Evolutionary conservation across 164 flowering plant genomes (phyloP).

Genomic region (Annona cherimola): DNA sequence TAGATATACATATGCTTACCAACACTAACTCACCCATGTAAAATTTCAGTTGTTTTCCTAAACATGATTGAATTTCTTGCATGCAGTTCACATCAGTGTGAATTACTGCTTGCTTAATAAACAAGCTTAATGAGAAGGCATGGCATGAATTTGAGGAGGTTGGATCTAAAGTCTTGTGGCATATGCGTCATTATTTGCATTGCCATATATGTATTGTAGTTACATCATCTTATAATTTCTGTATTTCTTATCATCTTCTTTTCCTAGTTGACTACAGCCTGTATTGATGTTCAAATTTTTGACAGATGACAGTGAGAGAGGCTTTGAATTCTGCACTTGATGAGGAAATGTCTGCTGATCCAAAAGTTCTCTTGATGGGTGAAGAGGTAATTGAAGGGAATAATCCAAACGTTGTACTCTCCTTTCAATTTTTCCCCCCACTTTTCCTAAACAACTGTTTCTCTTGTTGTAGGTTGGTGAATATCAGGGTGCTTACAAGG

Average conservation of each 20-base stretch:
- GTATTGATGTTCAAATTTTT: neutral
- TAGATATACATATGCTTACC: no score
- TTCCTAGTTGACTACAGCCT: neutral
- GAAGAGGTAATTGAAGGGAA: constrained; percentile 25
- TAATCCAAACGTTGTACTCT: neutral
- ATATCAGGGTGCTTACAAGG: constrained; percentile 99
- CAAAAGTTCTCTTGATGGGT: constrained; percentile 71
- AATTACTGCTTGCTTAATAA: no score
- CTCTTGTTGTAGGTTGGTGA: constrained; percentile 74
- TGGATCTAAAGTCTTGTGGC: neutral
- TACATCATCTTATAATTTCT: neutral
- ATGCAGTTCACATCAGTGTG: no score
- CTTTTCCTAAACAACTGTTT: neutral
- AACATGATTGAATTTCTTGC: no score
- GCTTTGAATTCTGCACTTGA: constrained; percentile 63
- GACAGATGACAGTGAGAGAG: constrained; percentile 55
- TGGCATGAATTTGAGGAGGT: neutral
- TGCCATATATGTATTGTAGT: no score
- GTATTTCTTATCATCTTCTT: neutral
- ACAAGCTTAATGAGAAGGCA: neutral
- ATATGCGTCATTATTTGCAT: no score
- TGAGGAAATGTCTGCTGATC: constrained; percentile 69
- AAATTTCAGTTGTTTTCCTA: no score
- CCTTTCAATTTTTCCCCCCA: neutral
- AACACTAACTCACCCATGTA: no score